Conservation (phyloP, 2,329 filamentous ascomycete species). For the Blastomyces emzantsi region DNA sequence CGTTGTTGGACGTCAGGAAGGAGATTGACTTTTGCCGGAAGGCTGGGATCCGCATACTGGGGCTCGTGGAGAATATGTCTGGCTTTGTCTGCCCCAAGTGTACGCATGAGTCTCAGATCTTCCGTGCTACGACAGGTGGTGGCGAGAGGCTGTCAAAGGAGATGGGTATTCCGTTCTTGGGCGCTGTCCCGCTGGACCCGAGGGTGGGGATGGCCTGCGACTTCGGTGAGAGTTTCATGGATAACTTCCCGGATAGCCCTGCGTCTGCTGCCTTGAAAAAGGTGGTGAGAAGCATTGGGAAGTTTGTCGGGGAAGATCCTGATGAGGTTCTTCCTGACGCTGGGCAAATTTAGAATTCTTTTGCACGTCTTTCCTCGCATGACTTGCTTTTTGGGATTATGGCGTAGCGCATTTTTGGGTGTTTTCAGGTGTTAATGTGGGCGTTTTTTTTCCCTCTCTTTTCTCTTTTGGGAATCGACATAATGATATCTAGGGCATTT, state of each 20-base stretch:
- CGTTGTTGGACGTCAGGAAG: slow-evolving; percentile 85
- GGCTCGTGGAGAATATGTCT: slow-evolving; percentile 95
- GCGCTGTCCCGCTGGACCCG: slow-evolving; percentile 83
- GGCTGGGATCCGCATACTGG: slow-evolving; percentile 78
- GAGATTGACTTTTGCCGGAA: slow-evolving; percentile 98
- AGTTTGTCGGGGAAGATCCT: slow-evolving; percentile 56
- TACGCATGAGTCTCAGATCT: slow-evolving; percentile 71
- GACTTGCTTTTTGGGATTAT: neutral
- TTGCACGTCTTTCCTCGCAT: neutral
- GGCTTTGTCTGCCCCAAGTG: slow-evolving; percentile 95
- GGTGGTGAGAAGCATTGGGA: slow-evolving; percentile 66
- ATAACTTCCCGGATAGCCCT: slow-evolving; percentile 86
- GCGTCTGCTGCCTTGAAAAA: slow-evolving; percentile 71
- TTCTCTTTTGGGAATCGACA: neutral
- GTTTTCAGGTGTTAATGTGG: neutral
- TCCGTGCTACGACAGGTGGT: slow-evolving; percentile 83
- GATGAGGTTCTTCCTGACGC: slow-evolving; percentile 28
- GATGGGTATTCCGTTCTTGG: slow-evolving; percentile 79
- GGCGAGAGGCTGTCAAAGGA: slow-evolving; percentile 72
- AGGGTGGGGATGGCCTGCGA: slow-evolving; percentile 94
- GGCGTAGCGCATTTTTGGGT: neutral
- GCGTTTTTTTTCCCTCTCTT: too few species aligned
- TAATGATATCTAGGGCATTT: neutral
- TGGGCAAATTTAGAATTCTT: neutral
- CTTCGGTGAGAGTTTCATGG: slow-evolving; percentile 94